Conservation (phyloP, 202 grass and related monocot species). For the Panicum hallii region DNA sequence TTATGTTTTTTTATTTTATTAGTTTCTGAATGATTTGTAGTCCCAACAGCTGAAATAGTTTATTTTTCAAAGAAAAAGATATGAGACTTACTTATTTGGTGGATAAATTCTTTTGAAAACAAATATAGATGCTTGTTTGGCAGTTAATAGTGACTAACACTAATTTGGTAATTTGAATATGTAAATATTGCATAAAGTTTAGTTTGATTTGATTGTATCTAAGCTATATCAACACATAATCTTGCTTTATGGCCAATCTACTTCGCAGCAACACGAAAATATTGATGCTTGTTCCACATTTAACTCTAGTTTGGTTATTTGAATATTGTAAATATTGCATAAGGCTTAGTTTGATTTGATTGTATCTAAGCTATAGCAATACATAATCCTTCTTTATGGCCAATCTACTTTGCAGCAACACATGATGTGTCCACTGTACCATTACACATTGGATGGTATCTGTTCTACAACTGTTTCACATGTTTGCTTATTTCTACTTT, state of each 20-base stretch:
- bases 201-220: not conserved
- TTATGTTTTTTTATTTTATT: too few species aligned
- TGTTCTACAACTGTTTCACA: conserved; percentile 3
- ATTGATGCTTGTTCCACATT: too few species aligned
- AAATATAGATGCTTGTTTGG: not conserved
- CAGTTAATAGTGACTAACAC: not conserved
- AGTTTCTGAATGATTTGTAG: conserved; percentile 20
- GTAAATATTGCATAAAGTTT: conserved; percentile 2
- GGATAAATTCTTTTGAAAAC: not conserved
- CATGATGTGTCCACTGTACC: not conserved
- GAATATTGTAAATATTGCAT: not conserved
- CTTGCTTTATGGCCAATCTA: too few species aligned
- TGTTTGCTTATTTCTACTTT: conserved; percentile 27
- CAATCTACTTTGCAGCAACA: conserved; percentile 9
- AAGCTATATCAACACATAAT: not conserved
- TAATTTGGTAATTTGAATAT: not conserved
- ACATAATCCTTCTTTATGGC: not conserved
- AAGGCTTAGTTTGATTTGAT: conserved; percentile 8
- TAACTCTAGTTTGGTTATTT: too few species aligned
- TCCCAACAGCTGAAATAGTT: not conserved
- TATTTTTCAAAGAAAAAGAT: not conserved
- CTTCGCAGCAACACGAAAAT: too few species aligned
- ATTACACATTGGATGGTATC: not conserved
- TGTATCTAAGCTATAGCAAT: not conserved
- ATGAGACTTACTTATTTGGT: not conserved